Evolutionary conservation across 306 rosid species (phyloP), one percentile per base, ranked within the genome.

Genomic region (barrel medic (Medicago truncatula)): DNA sequence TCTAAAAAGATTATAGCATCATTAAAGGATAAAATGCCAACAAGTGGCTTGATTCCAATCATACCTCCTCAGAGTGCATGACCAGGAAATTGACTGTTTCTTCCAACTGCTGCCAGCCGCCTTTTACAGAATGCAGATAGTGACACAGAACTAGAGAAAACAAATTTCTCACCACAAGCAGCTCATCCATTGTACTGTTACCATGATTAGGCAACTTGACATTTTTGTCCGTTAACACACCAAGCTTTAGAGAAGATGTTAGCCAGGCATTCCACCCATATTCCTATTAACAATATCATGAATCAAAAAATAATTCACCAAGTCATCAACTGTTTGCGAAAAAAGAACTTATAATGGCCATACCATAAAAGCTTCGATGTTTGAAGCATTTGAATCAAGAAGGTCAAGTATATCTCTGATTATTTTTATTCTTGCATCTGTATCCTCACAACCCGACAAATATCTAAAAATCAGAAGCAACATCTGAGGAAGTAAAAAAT

Each of bases 351-450:
- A 52, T 12, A 52, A 58, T 31, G 7, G 7, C 56, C 83, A 62
- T 92, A 95, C 98, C 98, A 95, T 89, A 88, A 95, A 92, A 71
- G 97, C 96, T 87, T 95, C 98, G n/a, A 95, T 76, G 84, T 95
- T 95, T 65, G 93, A 92, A 80, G 97, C 92, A 86, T 88, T 83
- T 62, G 98, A 90, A 84, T 95, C 97, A 54, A 95, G 97, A 82
- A 95, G 98, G 79, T 89, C 97, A 84, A 95, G 93, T 34, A 95
- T 86, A 86, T 95, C 97, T 70, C 85, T 75, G 53, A 92, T 80
- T 57, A 95, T 88, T 85, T 86, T 92, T 71, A 85, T 74, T 86
- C 96, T 95, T 46, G 88, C 76, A n/a, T 31, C 53, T 14, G 76
- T 76, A 81, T 95, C 95, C 71, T 87, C 88, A 71, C 97, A 95